phyloP scores from a whole-genome alignment of 805 yeast species.

The Maudiozyma turicensis region DNA sequence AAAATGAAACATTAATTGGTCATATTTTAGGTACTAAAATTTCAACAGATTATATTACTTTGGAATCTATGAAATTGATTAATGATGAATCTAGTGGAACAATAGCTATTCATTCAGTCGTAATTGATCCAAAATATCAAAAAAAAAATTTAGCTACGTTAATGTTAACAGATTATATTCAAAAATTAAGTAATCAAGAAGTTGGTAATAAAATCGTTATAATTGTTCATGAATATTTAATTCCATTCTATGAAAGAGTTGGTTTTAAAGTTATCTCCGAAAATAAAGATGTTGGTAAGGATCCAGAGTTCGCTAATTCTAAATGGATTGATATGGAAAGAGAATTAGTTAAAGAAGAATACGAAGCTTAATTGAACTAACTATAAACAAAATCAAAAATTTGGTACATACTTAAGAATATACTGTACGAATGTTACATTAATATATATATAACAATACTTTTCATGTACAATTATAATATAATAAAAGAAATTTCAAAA shows the following conservation, averaged over 20 bases:
- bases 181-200: constrained; percentile 78
- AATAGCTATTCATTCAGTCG: constrained; percentile 78
- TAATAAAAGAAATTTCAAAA: no score
- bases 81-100: constrained; percentile 67
- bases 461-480: no score
- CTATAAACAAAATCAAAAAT: neutral
- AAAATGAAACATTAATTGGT: constrained; percentile 57
- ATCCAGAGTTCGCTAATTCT: constrained; percentile 22
- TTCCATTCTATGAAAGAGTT: constrained; percentile 69
- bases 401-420: no score
- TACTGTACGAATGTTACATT: no score
- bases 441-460: no score
- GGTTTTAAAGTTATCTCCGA: constrained; percentile 70
- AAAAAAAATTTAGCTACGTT: constrained; percentile 77
- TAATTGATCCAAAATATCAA: constrained; percentile 66
- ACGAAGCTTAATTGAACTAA: constrained; percentile 16
- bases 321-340: constrained; percentile 31
- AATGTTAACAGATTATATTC: constrained; percentile 79
- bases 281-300: constrained; percentile 27
- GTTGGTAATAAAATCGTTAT: constrained; percentile 71
- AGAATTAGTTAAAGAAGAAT: constrained; percentile 30
- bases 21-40: constrained; percentile 75
- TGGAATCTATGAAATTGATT: constrained; percentile 21
- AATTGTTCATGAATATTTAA: constrained; percentile 57
- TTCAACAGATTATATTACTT: constrained; percentile 20